A percentile compares a stretch with the other conserved stretches of the same genome.
Conservation (phyloP, 129 eudicot species). For the Heracleum sosnowskyi region DNA sequence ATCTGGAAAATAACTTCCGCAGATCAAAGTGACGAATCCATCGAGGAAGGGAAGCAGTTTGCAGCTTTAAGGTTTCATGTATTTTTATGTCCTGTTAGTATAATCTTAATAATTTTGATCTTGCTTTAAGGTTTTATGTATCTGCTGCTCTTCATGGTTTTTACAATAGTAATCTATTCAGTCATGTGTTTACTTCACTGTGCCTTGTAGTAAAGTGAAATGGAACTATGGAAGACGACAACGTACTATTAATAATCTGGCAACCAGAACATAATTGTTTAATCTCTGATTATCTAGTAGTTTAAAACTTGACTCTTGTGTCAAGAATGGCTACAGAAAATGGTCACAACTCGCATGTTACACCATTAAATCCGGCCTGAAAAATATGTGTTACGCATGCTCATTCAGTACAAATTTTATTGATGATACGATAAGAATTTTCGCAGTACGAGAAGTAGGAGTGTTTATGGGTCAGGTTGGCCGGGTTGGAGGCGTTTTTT, state of each 20-base stretch:
- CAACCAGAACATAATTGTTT: not conserved
- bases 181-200: not conserved
- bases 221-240: not conserved
- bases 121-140: not conserved
- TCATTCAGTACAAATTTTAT: not conserved
- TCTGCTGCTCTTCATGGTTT: not conserved
- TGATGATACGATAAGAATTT: not conserved
- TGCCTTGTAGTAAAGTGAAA: not conserved
- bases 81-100: no score
- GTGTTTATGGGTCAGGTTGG: no score
- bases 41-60: no score
- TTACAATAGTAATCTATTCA: no score
- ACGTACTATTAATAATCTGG: not conserved
- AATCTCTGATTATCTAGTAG: not conserved
- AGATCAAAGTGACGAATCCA: no score
- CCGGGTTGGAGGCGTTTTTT: no score
- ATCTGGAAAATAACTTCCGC: not conserved
- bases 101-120: no score
- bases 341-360: not conserved
- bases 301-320: not conserved
- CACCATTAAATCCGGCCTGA: not conserved
- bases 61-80: no score
- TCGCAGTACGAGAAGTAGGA: not conserved
- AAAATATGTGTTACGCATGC: not conserved
- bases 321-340: not conserved